phyloP scores from a whole-genome alignment of 768 basidiomycete genomes.

The Cystoderma amianthinum region DNA sequence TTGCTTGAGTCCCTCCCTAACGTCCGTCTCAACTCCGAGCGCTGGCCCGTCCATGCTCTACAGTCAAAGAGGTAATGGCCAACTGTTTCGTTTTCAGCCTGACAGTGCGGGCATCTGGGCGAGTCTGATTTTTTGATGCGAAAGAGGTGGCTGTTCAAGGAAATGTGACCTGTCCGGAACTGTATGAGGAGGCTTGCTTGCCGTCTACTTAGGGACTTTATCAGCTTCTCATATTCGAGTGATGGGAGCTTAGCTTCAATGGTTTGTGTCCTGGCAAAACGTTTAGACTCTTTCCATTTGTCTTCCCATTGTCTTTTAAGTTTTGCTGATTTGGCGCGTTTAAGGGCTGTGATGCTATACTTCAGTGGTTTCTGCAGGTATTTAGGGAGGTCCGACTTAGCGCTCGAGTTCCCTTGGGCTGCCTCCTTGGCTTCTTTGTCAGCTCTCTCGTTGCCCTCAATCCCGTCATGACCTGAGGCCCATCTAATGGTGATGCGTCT shows the following conservation, averaged over 20 bases:
- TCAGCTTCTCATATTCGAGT: slow-evolving; percentile 6
- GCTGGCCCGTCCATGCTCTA: slow-evolving; percentile 5
- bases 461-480: slow-evolving; percentile 7
- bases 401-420: neutral
- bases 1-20: neutral
- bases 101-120: slow-evolving; percentile 18
- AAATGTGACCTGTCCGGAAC: slow-evolving; percentile 20
- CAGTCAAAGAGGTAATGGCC: slow-evolving; percentile 21
- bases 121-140: slow-evolving; percentile 14
- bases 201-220: slow-evolving; percentile 4
- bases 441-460: slow-evolving; percentile 6
- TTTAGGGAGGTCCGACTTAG: neutral
- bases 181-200: slow-evolving; percentile 18
- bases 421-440: slow-evolving; percentile 10
- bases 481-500: neutral
- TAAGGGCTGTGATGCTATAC: slow-evolving; percentile 7
- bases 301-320: too few species aligned
- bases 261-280: slow-evolving; percentile 2
- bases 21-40: neutral
- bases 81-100: slow-evolving; percentile 14
- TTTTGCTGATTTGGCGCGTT: neutral
- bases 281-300: slow-evolving; percentile 4
- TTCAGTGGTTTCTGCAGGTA: neutral
- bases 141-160: slow-evolving; percentile 20
- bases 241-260: slow-evolving; percentile 9